Evolutionary conservation across 345 rosid species (phyloP).

Genomic region (Angophora floribunda): DNA sequence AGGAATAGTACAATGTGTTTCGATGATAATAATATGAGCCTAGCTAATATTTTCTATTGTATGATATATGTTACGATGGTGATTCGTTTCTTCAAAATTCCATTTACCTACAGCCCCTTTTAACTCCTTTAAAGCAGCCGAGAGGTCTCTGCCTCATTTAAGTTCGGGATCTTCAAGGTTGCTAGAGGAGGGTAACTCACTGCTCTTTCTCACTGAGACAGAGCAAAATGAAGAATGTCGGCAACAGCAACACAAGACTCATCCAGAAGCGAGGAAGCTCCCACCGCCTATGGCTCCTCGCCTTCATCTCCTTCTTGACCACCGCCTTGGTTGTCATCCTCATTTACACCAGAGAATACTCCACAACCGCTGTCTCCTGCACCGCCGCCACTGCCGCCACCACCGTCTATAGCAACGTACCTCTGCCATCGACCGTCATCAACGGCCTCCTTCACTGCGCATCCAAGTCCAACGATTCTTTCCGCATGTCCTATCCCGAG

Average conservation of each 20-base stretch:
- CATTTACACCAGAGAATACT: constrained; percentile 58
- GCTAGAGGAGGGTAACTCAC: too few species aligned
- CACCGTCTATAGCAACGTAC: constrained; percentile 14
- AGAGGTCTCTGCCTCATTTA: too few species aligned
- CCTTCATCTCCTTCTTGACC: constrained; percentile 60
- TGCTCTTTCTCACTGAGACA: too few species aligned
- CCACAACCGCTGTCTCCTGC: constrained; percentile 1
- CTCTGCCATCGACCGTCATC: constrained; percentile 50
- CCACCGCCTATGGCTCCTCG: constrained; percentile 78
- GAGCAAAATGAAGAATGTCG: constrained; percentile 20
- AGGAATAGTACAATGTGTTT: too few species aligned
- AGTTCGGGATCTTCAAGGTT: too few species aligned
- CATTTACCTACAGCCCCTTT: too few species aligned
- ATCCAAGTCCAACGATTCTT: constrained; percentile 66
- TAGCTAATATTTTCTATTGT: too few species aligned
- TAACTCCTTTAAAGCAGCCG: too few species aligned
- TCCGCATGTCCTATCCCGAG: constrained; percentile 65
- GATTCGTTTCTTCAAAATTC: too few species aligned
- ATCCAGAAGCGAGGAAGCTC: constrained; percentile 82
- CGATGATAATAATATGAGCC: too few species aligned
- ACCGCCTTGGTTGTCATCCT: constrained; percentile 71
- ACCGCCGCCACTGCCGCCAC: constrained; percentile 7
- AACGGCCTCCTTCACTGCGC: constrained; percentile 84
- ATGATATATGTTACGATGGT: too few species aligned
- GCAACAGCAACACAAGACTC: constrained; percentile 71